A percentile compares a stretch with the other conserved stretches of the same genome.
Evolutionary conservation across 148 eudicot species (phyloP).

Genomic region (Rhododendron williamsianum): DNA sequence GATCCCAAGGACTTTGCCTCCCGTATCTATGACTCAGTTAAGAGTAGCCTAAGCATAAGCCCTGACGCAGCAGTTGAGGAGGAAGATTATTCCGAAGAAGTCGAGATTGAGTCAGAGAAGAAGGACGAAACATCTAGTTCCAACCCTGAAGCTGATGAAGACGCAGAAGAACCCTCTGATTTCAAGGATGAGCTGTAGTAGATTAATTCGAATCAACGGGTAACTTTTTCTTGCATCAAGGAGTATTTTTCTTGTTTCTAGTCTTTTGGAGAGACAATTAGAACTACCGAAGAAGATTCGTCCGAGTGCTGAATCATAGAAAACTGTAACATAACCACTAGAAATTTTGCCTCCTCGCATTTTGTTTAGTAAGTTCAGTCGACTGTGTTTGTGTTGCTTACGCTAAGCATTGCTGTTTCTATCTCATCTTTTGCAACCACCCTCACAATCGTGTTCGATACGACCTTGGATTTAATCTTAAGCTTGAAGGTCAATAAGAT

Average conservation of each 20-base stretch:
- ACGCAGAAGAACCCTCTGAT: slow-evolving; percentile 15
- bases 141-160: slow-evolving; percentile 33
- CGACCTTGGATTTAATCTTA: not conserved
- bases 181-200: slow-evolving; percentile 74
- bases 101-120: slow-evolving; percentile 46
- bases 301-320: not conserved
- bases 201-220: not conserved
- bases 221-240: not conserved
- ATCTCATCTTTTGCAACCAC: not conserved
- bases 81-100: slow-evolving; percentile 74
- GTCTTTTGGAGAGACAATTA: not conserved
- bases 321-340: not conserved
- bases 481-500: not conserved
- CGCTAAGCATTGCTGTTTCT: not conserved
- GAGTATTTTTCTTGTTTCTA: not conserved
- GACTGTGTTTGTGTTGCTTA: not conserved
- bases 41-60: slow-evolving; percentile 60
- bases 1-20: slow-evolving; percentile 93
- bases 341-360: not conserved
- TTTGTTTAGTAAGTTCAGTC: not conserved
- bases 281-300: not conserved
- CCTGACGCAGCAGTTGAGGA: slow-evolving; percentile 81
- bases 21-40: slow-evolving; percentile 69
- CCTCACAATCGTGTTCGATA: not conserved
- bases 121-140: slow-evolving; percentile 35